Evolutionary conservation across 106 monocot genomes (phyloP), one percentile per base, ranked within the genome.

Genomic region (Narthecium ossifragum): DNA sequence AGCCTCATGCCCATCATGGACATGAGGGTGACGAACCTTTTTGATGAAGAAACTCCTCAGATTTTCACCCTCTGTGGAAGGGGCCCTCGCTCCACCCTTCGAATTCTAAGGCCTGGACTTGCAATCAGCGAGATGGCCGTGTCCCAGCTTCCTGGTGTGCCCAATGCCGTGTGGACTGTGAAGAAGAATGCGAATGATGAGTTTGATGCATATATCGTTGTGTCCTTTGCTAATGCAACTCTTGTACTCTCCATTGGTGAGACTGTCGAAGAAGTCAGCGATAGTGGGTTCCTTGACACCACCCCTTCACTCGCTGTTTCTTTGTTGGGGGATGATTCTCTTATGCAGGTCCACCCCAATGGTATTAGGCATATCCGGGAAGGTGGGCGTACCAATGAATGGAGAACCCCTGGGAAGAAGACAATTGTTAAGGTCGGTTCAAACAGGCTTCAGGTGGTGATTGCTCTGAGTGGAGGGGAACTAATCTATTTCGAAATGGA

Each of bases 321-420:
- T 0, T 70, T 90, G 26, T 73, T 96, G 1, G 96, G 96, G 2
- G 90, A 96, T 57, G 96, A 96, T 67, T 96, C 96, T 21, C 69
- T 96, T 37, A 90, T 96, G 96, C 96, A 96, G 78, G 90, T 96
- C 18, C 96, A 96, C 74, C 96, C 96, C 0, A 96, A 81, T 78
- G 96, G 96, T 5, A 96, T 96, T 39, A 57, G 96, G 47, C 96
- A 96, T 47, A 96, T 96, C 14, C 75, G 96, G 62, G 96, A 96
- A 55, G 96, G 90, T 66, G 90, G 96, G 1, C 86, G 96, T 76
- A 81, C 90, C 28, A 96, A 96, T 60, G 96, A 96, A 75, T 96
- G 96, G 96, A 90, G 77, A 63, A 96, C 96, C 12, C 96, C 96
- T 15, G 96, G 96, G 6, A 96, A 96, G 86, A 96, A 96, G 71